Base-by-base conservation (phyloP, 2,329 filamentous ascomycete species). In the Balansia obtecta region DNA sequence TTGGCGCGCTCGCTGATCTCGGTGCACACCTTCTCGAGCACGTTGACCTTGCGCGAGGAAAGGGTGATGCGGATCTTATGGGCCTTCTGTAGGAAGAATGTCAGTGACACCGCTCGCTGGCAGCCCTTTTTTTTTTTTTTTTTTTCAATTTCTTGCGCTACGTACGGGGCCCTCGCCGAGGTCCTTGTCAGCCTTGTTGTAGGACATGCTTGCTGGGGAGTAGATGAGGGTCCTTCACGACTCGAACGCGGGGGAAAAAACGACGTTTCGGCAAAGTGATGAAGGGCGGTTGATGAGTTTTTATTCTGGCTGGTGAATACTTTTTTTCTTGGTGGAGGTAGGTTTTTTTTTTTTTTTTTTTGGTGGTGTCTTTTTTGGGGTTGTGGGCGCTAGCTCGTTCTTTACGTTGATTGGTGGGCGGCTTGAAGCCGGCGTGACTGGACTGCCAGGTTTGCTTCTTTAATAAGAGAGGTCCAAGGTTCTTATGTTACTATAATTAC, bases 21-120 rank as follows among this genome's bases (percentile, higher is more conserved):
- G 69, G 83, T 79, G 83, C 88, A 96, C 71, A 97, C 91, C 79
- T 95, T 95, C 83, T 97, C 93, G 69, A 97, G 88, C 63, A 89
- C 83, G 69, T 84, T 77, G 69, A 97, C 91, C 78, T 96, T 96
- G 79, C 88, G 87, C 66, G 82, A 87, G 72, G 90, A 93, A 66
- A 96, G 81, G 73, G 91, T 97, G 82, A 97, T 96, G 71, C 91
- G 88, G 82, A 95, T 95, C 78, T 90, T 89, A 85, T 95, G 88
- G 78, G 86, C 85, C 84, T 95, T 94, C 82, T 85, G 61, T 60
- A 18, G 20, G 11, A 41, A 45, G 30, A 48, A 49, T 45, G 46
- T n/a, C 15, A 22, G n/a, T n/a, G n/a, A n/a, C n/a, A n/a, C n/a
- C n/a, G n/a, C n/a, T n/a, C n/a, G n/a, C n/a, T n/a, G n/a, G n/a